Evolutionary conservation across 1,284 basidiomycete species (phyloP).

Genomic region (Cerrena zonata): DNA sequence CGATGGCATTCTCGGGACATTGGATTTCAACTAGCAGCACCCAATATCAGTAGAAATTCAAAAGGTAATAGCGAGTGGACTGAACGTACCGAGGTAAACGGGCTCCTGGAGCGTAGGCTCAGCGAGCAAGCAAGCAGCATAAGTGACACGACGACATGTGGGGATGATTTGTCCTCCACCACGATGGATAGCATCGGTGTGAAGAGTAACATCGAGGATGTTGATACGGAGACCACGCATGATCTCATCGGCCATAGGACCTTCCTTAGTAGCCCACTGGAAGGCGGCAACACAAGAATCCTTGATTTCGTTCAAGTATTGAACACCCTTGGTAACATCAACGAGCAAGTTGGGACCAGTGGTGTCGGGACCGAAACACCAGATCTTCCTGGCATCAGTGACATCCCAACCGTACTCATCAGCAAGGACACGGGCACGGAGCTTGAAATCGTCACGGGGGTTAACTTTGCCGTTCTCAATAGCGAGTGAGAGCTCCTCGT

Average conservation of each 20-base stretch:
- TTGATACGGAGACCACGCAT: slow-evolving; percentile 98
- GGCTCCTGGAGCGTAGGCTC: slow-evolving; percentile 93
- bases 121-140: slow-evolving; percentile 92
- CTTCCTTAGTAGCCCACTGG: slow-evolving; percentile 99
- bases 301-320: slow-evolving; percentile 98
- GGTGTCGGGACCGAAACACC: slow-evolving; percentile 99
- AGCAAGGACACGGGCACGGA: slow-evolving; percentile 90
- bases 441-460: slow-evolving; percentile 96
- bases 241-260: slow-evolving; percentile 93
- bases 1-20: slow-evolving; percentile 95
- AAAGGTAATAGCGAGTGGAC: not conserved
- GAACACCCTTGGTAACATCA: slow-evolving; percentile 98
- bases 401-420: slow-evolving; percentile 99
- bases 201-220: slow-evolving; percentile 93
- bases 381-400: slow-evolving; percentile 98
- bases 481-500: slow-evolving; percentile 89
- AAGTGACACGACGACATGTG: slow-evolving; percentile 91
- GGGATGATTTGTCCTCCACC: slow-evolving; percentile 99
- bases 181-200: slow-evolving; percentile 99
- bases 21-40: slow-evolving; percentile 80
- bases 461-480: slow-evolving; percentile 86
- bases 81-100: slow-evolving; percentile 75
- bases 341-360: slow-evolving; percentile 96
- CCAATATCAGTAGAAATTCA: slow-evolving; percentile 4
- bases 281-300: slow-evolving; percentile 98